These are phyloP conservation scores for Cubamyces sp. DNA, from an alignment of 768 basidiomycete species.

Conservation along the genomic window DNA sequence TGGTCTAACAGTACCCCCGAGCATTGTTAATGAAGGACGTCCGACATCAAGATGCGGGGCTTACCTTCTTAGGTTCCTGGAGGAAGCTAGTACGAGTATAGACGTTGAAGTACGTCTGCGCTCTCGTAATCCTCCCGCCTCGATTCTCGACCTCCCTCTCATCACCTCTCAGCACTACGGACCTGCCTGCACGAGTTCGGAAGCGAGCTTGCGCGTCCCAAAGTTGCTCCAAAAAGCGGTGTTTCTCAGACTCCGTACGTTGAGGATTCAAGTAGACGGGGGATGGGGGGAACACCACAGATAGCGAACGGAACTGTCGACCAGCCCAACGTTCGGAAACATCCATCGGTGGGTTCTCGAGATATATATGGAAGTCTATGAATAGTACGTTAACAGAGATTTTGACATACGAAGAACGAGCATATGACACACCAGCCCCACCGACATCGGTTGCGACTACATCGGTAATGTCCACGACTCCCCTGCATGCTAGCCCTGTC, in stretches of 20 bases:
- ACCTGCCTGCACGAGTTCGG: conserved; percentile 72
- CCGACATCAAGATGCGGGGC: conserved; percentile 5
- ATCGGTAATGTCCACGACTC: conserved; percentile 82
- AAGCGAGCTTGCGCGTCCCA: conserved; percentile 88
- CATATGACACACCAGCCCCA: conserved; percentile 66
- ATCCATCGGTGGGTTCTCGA: conserved; percentile 82
- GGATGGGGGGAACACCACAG: conserved; percentile 77
- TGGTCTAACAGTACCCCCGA: conserved; percentile 59
- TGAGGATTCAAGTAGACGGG: conserved; percentile 68
- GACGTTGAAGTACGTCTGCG: conserved; percentile 87
- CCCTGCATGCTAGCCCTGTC: conserved; percentile 83
- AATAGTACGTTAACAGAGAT: conserved; percentile 3
- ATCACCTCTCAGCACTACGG: conserved; percentile 69
- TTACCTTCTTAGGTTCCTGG: conserved; percentile 78
- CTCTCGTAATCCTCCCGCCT: conserved; percentile 61
- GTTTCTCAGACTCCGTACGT: conserved; percentile 68
- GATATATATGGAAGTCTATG: conserved; percentile 81
- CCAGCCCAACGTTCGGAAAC: conserved; percentile 87
- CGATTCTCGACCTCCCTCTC: conserved; percentile 78
- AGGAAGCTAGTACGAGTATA: conserved; percentile 83
- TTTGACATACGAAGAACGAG: background rate
- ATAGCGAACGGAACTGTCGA: conserved; percentile 79
- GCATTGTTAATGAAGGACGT: conserved; percentile 8
- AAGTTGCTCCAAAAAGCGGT: conserved; percentile 83
- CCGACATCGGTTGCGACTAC: conserved; percentile 84